Conservation (phyloP, 1,284 basidiomycete genomes). For the Exobasidium rhododendri region DNA sequence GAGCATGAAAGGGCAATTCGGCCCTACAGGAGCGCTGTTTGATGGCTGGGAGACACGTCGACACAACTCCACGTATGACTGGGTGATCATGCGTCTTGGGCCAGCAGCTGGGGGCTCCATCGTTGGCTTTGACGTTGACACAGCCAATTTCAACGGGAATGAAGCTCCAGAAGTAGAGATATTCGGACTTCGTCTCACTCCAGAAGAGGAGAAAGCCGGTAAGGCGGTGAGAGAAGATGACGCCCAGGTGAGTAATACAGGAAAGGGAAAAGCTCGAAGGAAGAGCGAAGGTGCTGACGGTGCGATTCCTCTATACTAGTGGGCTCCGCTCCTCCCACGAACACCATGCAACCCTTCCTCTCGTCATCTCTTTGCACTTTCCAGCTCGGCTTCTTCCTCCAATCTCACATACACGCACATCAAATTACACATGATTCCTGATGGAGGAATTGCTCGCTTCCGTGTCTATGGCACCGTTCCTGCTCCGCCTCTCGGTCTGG, state of each 20-base stretch:
- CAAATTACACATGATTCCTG: conserved; percentile 92
- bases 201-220: conserved; percentile 23
- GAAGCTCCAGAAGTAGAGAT: conserved; percentile 60
- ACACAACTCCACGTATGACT: conserved; percentile 84
- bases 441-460: conserved; percentile 69
- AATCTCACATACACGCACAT: conserved; percentile 68
- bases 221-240: conserved; percentile 25
- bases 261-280: background rate
- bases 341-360: conserved; percentile 67
- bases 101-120: conserved; percentile 66
- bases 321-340: conserved; percentile 39
- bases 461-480: conserved; percentile 52
- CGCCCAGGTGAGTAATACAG: conserved; percentile 22
- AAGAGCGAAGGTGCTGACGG: background rate
- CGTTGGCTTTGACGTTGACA: conserved; percentile 90
- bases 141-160: conserved; percentile 92
- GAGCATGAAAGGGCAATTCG: conserved; percentile 81
- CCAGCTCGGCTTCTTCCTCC: conserved; percentile 57
- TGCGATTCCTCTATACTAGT: conserved; percentile 17
- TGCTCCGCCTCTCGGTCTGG: conserved; percentile 41
- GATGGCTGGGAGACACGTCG: conserved; percentile 91
- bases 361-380: conserved; percentile 73
- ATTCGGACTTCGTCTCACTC: conserved; percentile 29
- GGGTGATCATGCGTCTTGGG: conserved; percentile 87
- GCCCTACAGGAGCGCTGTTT: conserved; percentile 88